Evolutionary conservation across 441 rosid species (phyloP), one percentile per base, ranked within the genome.

Genomic region (Erodium moschatum): DNA sequence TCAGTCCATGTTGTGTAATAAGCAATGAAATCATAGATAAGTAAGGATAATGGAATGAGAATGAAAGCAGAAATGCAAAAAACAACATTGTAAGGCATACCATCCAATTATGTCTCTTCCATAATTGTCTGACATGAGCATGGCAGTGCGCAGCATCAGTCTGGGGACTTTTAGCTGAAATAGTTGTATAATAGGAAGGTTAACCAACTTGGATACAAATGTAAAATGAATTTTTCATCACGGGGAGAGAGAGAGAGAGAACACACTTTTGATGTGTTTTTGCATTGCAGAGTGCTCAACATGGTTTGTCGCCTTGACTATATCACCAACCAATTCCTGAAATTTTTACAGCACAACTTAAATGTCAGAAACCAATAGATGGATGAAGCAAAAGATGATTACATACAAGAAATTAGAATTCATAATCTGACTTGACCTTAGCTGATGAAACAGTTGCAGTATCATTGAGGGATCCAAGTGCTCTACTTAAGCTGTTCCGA

Each of bases 401-500:
- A 52, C 4, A 1, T 6, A 15, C 60, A 52, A 4, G 9, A 15
- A 52, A 1, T 52, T 52, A 16, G 6, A 52, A 15, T 20, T 5
- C 60, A 52, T 52, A 15, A 16, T 52, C 8, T 6, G 6, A 52
- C 6, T 52, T 52, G 60, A 52, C 60, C 19, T 52, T 52, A 52
- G 60, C 20, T 8, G 60, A 52, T 52, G 60, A 52, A 52, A 16
- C 20, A 52, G 20, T n/a, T 15, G 19, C 60, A 16, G 60, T 52
- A 52, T 52, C 60, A 4, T 52, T 52, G 60, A 52, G 6, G 60
- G 60, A 0, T 52, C 60, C 60, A 52, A 52, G 60, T 52, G 8
- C 60, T 52, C 60, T 52, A n/a, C 20, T 52, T n/a, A 52, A 52
- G 60, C 60, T 52, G 19, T 52, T 52, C 60, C n/a, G 20, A 15